These are phyloP conservation scores for Erythrophleum ivorense DNA, from an alignment of 331 rosid genomes.

Conservation along the genomic window DNA sequence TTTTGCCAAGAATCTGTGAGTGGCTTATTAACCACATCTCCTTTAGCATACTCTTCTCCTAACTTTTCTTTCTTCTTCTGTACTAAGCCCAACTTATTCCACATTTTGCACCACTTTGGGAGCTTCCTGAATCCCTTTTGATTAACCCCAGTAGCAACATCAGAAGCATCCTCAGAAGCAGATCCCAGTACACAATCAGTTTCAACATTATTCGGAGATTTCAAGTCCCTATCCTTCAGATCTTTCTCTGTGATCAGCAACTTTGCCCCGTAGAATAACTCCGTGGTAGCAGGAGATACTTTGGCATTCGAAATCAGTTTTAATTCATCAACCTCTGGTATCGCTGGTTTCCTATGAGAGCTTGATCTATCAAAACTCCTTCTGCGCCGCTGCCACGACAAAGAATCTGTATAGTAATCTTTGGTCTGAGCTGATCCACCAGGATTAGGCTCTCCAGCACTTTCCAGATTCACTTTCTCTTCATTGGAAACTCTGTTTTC, in stretches of 20 bases:
- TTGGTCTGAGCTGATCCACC: slow-evolving; percentile 88
- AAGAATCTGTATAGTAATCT: slow-evolving; percentile 68
- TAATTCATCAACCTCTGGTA: slow-evolving; percentile 73
- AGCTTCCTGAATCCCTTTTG: slow-evolving; percentile 57
- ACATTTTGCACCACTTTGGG: slow-evolving; percentile 58
- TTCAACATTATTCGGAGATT: slow-evolving; percentile 45
- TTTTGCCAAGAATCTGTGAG: slow-evolving; percentile 71
- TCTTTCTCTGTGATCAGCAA: slow-evolving; percentile 70
- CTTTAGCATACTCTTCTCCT: slow-evolving; percentile 42
- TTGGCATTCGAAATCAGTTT: slow-evolving; percentile 73
- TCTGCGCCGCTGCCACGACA: slow-evolving; percentile 53
- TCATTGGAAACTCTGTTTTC: slow-evolving; percentile 46
- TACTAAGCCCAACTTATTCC: slow-evolving; percentile 67
- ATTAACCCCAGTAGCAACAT: slow-evolving; percentile 39
- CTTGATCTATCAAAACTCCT: slow-evolving; percentile 76
- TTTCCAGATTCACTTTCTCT: slow-evolving; percentile 38
- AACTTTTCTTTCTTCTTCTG: slow-evolving; percentile 60
- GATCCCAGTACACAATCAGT: slow-evolving; percentile 41
- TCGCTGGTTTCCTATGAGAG: slow-evolving; percentile 52
- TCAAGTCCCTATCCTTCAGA: slow-evolving; percentile 49
- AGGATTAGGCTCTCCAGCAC: slow-evolving; percentile 58
- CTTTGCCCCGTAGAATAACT: slow-evolving; percentile 90
- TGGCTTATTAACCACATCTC: slow-evolving; percentile 53
- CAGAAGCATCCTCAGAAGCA: slow-evolving; percentile 48
- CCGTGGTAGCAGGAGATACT: slow-evolving; percentile 84